These are phyloP conservation scores for Nasturtium officinale DNA, from an alignment of 345 rosid species.

Conservation along the genomic window DNA sequence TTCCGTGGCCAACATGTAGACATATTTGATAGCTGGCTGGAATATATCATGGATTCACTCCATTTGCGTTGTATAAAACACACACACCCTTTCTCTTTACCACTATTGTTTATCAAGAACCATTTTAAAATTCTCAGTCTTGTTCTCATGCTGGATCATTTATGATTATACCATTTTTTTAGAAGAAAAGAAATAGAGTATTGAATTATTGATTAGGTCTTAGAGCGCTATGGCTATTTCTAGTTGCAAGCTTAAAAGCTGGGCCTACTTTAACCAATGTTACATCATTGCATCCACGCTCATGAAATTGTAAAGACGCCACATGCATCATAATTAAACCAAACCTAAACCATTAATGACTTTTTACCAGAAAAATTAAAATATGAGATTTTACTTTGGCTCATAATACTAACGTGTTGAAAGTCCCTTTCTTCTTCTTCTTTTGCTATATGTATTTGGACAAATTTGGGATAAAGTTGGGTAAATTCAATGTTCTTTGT, in stretches of 20 bases:
- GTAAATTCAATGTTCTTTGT: neutral
- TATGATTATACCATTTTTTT: neutral
- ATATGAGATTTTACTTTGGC: neutral
- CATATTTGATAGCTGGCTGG: conserved; percentile 1
- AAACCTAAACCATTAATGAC: neutral
- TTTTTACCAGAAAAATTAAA: conserved; percentile 11
- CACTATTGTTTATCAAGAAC: conserved; percentile 16
- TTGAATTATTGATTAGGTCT: conserved; percentile 1
- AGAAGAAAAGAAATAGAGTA: neutral
- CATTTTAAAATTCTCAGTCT: conserved; percentile 12
- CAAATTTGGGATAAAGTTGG: conserved; percentile 10
- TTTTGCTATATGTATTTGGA: neutral
- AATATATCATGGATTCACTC: neutral
- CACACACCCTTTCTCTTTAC: neutral
- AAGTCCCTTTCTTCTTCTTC: neutral
- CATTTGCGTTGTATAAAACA: conserved; percentile 31
- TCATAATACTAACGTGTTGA: neutral
- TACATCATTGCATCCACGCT: conserved; percentile 9
- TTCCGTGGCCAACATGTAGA: conserved; percentile 61
- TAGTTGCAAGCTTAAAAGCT: neutral
- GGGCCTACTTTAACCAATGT: neutral
- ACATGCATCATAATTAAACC: conserved; percentile 1
- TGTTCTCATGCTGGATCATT: conserved; percentile 20
- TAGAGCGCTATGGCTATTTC: neutral
- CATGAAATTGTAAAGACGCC: neutral